These are phyloP conservation scores for Termitomyces bulborhizus DNA, from an alignment of 768 basidiomycete genomes.

Conservation along the genomic window DNA sequence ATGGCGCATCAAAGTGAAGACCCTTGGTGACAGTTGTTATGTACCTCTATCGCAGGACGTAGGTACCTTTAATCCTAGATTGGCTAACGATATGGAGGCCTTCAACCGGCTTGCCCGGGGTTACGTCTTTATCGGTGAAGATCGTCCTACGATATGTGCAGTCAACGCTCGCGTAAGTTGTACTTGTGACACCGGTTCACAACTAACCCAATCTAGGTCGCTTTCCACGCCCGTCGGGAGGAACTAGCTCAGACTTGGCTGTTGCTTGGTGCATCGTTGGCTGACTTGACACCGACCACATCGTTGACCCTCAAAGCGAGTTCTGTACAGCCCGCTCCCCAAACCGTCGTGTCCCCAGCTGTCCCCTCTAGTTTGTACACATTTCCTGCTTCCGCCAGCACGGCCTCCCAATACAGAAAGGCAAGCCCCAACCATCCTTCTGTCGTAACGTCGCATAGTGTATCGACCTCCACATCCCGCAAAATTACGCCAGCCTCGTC, in stretches of 20 bases:
- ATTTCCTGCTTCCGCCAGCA: constrained; percentile 16
- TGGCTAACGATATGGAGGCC: constrained; percentile 34
- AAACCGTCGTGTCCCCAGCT: constrained; percentile 33
- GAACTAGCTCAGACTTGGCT: constrained; percentile 64
- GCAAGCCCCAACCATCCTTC: constrained; percentile 20
- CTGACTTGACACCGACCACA: constrained; percentile 37
- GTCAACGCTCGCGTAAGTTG: constrained; percentile 49
- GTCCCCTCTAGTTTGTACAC: constrained; percentile 22
- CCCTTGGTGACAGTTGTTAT: constrained; percentile 51
- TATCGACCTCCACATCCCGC: constrained; percentile 35
- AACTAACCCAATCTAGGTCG: constrained; percentile 33
- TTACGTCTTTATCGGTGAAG: constrained; percentile 49
- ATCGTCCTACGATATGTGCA: constrained; percentile 42
- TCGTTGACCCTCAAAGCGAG: constrained; percentile 18
- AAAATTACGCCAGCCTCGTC: constrained; percentile 54
- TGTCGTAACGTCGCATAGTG: constrained; percentile 17
- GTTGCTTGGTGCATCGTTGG: constrained; percentile 52
- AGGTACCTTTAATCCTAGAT: constrained; percentile 38
- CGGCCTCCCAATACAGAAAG: constrained; percentile 15
- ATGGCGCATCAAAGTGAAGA: constrained; percentile 39
- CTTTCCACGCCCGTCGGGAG: constrained; percentile 49
- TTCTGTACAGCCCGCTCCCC: constrained; percentile 12
- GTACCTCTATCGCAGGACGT: constrained; percentile 50
- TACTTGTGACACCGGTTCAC: background rate
- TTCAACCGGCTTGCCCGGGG: constrained; percentile 59